These are phyloP conservation scores for Neocucurbitaria cava DNA, from an alignment of 2,329 filamentous ascomycete genomes.

Conservation along the genomic window DNA sequence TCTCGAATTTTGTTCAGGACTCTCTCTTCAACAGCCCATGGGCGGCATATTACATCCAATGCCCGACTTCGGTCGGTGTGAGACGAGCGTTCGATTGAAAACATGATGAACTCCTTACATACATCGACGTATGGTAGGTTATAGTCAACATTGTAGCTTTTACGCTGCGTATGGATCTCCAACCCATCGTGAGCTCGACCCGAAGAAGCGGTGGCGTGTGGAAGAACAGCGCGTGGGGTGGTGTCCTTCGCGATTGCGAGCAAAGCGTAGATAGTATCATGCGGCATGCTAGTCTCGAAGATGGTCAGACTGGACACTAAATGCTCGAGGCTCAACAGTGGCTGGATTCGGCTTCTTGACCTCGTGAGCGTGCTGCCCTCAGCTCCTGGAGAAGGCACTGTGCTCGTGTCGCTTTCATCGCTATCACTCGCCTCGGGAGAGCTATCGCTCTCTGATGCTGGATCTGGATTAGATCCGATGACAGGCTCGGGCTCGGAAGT, in stretches of 20 bases:
- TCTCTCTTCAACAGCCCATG: constrained; percentile 39
- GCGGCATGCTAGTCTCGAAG: constrained; percentile 38
- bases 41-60: constrained; percentile 50
- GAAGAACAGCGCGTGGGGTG: constrained; percentile 15
- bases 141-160: constrained; percentile 45
- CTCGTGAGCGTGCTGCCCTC: not conserved
- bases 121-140: constrained; percentile 37
- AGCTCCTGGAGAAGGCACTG: not conserved
- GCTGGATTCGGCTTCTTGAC: not conserved
- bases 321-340: constrained; percentile 44
- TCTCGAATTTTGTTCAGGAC: not conserved
- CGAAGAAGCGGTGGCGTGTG: not conserved
- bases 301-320: constrained; percentile 44
- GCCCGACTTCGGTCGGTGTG: constrained; percentile 27
- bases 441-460: not conserved
- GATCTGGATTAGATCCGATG: not conserved
- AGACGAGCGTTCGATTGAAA: constrained; percentile 30
- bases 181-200: constrained; percentile 4
- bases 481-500: not conserved
- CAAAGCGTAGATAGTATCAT: constrained; percentile 46
- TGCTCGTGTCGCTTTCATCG: constrained; percentile 1
- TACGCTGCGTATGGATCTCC: constrained; percentile 23
- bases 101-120: constrained; percentile 46
- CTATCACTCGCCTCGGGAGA: not conserved
- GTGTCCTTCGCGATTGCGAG: constrained; percentile 47